Base-by-base conservation (phyloP, 2,329 filamentous ascomycete genomes). In the Verticillium zaregamsianum region DNA sequence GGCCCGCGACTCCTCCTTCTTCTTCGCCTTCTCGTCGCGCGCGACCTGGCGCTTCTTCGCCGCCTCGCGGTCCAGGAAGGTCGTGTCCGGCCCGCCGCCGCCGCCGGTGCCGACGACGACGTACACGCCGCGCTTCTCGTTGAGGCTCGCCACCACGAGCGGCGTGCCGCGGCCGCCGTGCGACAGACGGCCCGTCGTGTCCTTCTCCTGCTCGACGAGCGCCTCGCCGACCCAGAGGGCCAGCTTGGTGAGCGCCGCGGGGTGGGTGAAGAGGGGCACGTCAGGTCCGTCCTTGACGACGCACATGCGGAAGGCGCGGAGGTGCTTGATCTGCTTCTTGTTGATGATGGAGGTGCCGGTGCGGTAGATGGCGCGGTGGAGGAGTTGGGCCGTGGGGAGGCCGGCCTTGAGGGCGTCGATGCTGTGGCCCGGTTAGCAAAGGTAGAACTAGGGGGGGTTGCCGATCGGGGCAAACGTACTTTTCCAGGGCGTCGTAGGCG, bases 231-330 rank as follows among this genome's bases (percentile, higher is more conserved):
- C 86, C 95, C 95, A 99, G 3, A 97, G 82, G 0, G 94, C 93
- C 15, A 99, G 84, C 74, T 98, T 97, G 2, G 93, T 96, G 28
- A 99, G 79, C 2, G 95, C 95, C 6, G 93, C 92, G 0, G 95
- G 93, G 70, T 98, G 94, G 1, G 90, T 93, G 76, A 99, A 99
- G 12, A 98, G 83, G n/a, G 85, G 79, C 0, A 96, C 90, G 68
- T 98, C 95, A 0, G 93, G 92, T 0, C 94, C 93, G 70, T 98
- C 95, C 72, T 96, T 97, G 68, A 99, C 93, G 4, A 98, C 90
- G 37, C 91, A 96, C 83, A 99, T 93, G 58, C 95, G 91, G 74
- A 98, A 99, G 0, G 94, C 91, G 57, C 92, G 88, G 17, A 99
- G 81, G 73, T 97, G 93, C 40, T 92, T 91, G 72, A 99, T 96